Conservation (phyloP, 2,329 filamentous ascomycete genomes). For the Xylaria sp. region DNA sequence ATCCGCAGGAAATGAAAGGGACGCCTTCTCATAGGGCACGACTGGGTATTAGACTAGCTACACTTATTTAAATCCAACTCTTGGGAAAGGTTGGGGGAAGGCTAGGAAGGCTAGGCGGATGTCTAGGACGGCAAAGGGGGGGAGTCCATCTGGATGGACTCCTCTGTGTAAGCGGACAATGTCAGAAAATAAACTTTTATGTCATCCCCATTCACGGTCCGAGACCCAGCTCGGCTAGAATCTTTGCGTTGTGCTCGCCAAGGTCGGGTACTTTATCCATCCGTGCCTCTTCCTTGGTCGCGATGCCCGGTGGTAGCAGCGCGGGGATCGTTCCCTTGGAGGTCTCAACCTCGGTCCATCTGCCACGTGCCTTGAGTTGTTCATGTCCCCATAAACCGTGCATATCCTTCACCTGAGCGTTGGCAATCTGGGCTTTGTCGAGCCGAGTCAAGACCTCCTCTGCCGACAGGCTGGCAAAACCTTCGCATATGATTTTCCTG, state of each 20-base stretch:
- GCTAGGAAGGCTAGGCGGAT: too few relatives aligned
- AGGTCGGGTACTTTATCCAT: slow-evolving; percentile 44
- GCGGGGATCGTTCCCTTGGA: slow-evolving; percentile 42
- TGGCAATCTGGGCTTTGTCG: slow-evolving; percentile 47
- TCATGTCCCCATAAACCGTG: slow-evolving; percentile 49
- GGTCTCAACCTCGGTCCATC: slow-evolving; percentile 48
- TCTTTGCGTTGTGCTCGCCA: slow-evolving; percentile 46
- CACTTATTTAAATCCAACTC: background rate
- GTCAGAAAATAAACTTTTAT: background rate
- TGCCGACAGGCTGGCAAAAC: slow-evolving; percentile 37
- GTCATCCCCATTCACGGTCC: slow-evolving; percentile 8
- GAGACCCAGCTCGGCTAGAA: slow-evolving; percentile 41
- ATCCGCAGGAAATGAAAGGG: background rate
- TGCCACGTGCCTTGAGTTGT: slow-evolving; percentile 44
- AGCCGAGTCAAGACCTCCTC: slow-evolving; percentile 39
- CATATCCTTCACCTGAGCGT: slow-evolving; percentile 52
- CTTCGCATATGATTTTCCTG: slow-evolving; percentile 40
- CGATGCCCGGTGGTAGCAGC: slow-evolving; percentile 45
- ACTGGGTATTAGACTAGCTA: background rate
- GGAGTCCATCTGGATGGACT: too few relatives aligned
- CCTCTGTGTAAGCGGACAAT: too few relatives aligned
- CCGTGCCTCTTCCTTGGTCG: slow-evolving; percentile 24
- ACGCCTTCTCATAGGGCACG: background rate
- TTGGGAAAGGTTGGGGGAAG: too few relatives aligned
- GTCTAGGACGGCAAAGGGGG: too few relatives aligned